A percentile compares a stretch with the other conserved stretches of the same genome.
These are phyloP conservation scores for Ceraceosorus bombacis DNA, from an alignment of 1,284 basidiomycete genomes.

Conservation along the genomic window DNA sequence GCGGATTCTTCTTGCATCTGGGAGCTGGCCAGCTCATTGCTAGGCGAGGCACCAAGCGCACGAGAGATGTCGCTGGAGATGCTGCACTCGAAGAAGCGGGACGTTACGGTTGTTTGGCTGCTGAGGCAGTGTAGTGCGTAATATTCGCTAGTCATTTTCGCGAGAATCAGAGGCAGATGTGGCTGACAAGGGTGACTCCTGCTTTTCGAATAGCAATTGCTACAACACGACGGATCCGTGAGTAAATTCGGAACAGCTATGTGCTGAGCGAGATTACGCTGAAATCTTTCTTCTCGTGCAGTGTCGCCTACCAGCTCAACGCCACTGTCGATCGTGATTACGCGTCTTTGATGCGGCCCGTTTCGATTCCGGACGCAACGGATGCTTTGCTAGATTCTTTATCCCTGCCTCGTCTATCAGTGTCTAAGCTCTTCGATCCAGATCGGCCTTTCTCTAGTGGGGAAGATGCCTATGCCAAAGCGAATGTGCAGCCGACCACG, in stretches of 20 bases:
- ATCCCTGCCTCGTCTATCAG: slow-evolving; percentile 38
- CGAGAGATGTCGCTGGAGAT: slow-evolving; percentile 20
- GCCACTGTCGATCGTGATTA: slow-evolving; percentile 48
- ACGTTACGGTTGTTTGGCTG: slow-evolving; percentile 35
- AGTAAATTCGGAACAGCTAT: too few species aligned
- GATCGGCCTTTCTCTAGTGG: slow-evolving; percentile 4
- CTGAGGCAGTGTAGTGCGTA: slow-evolving; percentile 20
- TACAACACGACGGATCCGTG: slow-evolving; percentile 49
- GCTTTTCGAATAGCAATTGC: slow-evolving; percentile 18
- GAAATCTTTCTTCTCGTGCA: too few species aligned
- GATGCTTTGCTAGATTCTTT: slow-evolving; percentile 40
- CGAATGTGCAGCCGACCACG: neutral
- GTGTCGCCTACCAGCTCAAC: slow-evolving; percentile 48
- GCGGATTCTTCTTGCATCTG: slow-evolving; percentile 40
- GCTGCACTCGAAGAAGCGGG: slow-evolving; percentile 31
- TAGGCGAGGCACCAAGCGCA: slow-evolving; percentile 27
- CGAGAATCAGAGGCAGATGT: too few species aligned
- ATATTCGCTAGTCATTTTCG: too few species aligned
- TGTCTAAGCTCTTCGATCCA: slow-evolving; percentile 41
- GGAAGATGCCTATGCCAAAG: neutral
- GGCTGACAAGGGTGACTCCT: too few species aligned
- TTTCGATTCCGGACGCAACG: slow-evolving; percentile 46
- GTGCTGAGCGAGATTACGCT: too few species aligned
- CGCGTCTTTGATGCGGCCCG: slow-evolving; percentile 46
- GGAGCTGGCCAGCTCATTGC: slow-evolving; percentile 47